These are phyloP conservation scores for Pseudocercospora eumusae DNA, from an alignment of 2,329 filamentous ascomycete genomes.

Conservation along the genomic window DNA sequence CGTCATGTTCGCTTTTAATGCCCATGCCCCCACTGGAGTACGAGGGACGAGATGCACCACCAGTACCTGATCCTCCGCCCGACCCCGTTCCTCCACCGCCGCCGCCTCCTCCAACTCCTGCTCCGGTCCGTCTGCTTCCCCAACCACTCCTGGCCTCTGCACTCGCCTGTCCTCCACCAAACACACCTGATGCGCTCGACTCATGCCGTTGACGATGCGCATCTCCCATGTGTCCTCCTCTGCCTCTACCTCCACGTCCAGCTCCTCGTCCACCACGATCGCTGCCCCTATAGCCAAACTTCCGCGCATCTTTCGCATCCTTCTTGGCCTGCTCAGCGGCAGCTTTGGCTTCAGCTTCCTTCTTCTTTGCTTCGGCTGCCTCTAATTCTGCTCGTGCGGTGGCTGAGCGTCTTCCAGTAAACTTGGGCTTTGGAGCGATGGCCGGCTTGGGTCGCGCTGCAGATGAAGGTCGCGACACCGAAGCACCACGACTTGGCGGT, in stretches of 20 bases:
- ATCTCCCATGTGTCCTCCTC: conserved; percentile 49
- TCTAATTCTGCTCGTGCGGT: conserved; percentile 48
- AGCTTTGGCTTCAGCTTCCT: conserved; percentile 42
- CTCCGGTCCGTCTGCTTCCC: conserved; percentile 21
- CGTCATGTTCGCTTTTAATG: conserved; percentile 40
- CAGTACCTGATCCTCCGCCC: conserved; percentile 16
- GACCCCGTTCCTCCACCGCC: too few relatives aligned
- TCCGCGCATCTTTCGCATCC: conserved; percentile 31
- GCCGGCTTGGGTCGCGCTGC: conserved; percentile 23
- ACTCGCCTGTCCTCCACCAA: conserved; percentile 41
- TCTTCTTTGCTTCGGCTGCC: conserved; percentile 44
- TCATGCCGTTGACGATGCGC: conserved; percentile 30
- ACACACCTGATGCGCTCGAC: conserved; percentile 45
- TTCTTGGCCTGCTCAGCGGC: conserved; percentile 36
- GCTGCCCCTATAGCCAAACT: conserved; percentile 32
- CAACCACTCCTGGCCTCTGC: conserved; percentile 22
- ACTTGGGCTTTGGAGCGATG: conserved; percentile 42
- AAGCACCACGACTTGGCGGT: conserved; percentile 18
- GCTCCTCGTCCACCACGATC: conserved; percentile 35
- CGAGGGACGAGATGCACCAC: conserved; percentile 27
- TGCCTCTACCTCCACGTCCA: conserved; percentile 35
- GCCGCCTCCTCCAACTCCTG: conserved; percentile 21
- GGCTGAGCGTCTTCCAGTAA: conserved; percentile 49
- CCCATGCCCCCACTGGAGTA: conserved; percentile 32
- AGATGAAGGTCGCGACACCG: conserved; percentile 21